A percentile compares a stretch with the other conserved stretches of the same genome.
These are phyloP conservation scores for Pleurotus eryngii DNA, from an alignment of 768 basidiomycete genomes.

Conservation along the genomic window DNA sequence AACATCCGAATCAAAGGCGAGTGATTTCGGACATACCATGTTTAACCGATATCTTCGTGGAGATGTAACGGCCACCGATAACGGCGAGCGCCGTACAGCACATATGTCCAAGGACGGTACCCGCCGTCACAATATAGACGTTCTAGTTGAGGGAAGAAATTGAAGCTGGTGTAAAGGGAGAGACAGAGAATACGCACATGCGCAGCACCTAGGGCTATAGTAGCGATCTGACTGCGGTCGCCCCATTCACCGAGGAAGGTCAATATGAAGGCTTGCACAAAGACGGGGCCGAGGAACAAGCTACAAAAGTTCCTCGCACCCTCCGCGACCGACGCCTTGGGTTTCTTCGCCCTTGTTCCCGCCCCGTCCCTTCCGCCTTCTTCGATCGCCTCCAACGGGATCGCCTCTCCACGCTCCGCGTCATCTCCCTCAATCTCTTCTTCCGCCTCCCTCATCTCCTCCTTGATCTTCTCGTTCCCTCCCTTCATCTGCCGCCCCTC, in stretches of 20 bases:
- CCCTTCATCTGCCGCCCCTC: slow-evolving; percentile 80
- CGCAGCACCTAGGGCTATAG: slow-evolving; percentile 91
- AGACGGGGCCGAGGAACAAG: slow-evolving; percentile 84
- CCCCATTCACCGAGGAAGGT: slow-evolving; percentile 99
- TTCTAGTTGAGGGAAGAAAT: slow-evolving; percentile 50
- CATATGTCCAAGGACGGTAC: slow-evolving; percentile 86
- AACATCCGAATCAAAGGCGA: not conserved
- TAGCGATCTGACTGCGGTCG: slow-evolving; percentile 95
- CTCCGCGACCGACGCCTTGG: slow-evolving; percentile 36
- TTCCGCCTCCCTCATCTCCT: slow-evolving; percentile 95
- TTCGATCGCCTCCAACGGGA: slow-evolving; percentile 76
- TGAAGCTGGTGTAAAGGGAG: not conserved
- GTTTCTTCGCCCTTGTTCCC: slow-evolving; percentile 6
- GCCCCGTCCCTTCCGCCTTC: slow-evolving; percentile 44
- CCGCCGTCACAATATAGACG: slow-evolving; percentile 85
- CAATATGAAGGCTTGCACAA: slow-evolving; percentile 91
- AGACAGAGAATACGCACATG: slow-evolving; percentile 58
- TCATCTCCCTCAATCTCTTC: slow-evolving; percentile 91
- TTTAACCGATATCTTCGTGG: slow-evolving; percentile 93
- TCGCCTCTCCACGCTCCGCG: slow-evolving; percentile 37
- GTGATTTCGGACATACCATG: slow-evolving; percentile 58
- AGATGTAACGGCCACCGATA: slow-evolving; percentile 88
- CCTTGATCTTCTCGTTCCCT: slow-evolving; percentile 79
- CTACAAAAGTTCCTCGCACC: slow-evolving; percentile 81
- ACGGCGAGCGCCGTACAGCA: slow-evolving; percentile 88